Percentiles rank a stretch among this genome's conserved stretches.
Conservation (phyloP, 108 stramenopile genomes). For the Heterococcus sp. region DNA sequence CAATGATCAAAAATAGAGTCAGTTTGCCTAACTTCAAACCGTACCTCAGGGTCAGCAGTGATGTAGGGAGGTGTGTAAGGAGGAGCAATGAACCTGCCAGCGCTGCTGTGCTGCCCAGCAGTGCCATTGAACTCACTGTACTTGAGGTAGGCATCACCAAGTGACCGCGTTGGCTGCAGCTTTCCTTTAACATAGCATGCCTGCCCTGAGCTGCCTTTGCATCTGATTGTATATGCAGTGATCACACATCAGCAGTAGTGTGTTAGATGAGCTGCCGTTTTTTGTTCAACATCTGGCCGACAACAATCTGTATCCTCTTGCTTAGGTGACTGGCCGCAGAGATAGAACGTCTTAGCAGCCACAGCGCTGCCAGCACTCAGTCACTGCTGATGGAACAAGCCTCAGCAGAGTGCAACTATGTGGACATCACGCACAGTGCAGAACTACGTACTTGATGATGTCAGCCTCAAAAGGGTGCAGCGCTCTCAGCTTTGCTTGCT, state of each 20-base stretch:
- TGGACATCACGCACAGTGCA: no score
- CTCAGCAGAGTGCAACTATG: no score
- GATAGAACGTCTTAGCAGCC: neutral
- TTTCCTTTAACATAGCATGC: constrained; percentile 66
- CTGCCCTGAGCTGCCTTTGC: constrained; percentile 28
- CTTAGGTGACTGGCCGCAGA: no score
- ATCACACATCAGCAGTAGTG: no score
- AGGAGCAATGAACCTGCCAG: constrained; percentile 53
- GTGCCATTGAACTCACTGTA: constrained; percentile 63
- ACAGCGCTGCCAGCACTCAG: constrained; percentile 20
- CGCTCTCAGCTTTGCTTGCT: neutral
- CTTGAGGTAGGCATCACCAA: constrained; percentile 59
- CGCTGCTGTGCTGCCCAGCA: constrained; percentile 31
- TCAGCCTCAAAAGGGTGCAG: constrained; percentile 18
- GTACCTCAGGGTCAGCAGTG: constrained; percentile 54
- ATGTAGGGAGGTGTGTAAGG: constrained; percentile 68
- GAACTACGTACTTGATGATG: constrained; percentile 1
- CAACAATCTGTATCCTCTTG: no score
- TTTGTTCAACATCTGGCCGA: no score
- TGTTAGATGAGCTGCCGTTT: no score
- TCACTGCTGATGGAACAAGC: no score
- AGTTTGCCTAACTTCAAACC: no score
- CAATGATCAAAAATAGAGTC: constrained; percentile 18
- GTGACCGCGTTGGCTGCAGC: constrained; percentile 42
- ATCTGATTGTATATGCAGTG: no score